phyloP scores from a whole-genome alignment of 306 rosid species.

The Quercus rubra region DNA sequence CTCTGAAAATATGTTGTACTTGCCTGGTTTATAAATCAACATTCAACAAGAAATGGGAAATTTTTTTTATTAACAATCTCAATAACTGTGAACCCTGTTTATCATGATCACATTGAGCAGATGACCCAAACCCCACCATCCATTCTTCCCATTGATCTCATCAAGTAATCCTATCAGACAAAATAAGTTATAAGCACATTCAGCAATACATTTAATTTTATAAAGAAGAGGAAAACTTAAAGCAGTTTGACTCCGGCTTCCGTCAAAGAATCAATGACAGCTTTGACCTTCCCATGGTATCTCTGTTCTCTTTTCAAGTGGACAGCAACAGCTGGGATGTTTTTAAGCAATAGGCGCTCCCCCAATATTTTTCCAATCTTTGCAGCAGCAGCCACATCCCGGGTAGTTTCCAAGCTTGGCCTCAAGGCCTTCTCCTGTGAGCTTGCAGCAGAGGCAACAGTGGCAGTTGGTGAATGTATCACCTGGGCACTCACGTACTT shows the following conservation, averaged over 20 bases:
- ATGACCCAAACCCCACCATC: background rate
- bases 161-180: background rate
- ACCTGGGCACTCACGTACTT: slow-evolving; percentile 79
- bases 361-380: slow-evolving; percentile 81
- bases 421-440: slow-evolving; percentile 75
- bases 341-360: slow-evolving; percentile 65
- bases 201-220: background rate
- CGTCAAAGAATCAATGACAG: slow-evolving; percentile 71
- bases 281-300: slow-evolving; percentile 91
- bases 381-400: slow-evolving; percentile 90
- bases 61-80: background rate
- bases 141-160: background rate
- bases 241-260: slow-evolving; percentile 68
- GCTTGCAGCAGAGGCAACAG: slow-evolving; percentile 77
- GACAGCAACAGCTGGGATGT: slow-evolving; percentile 71
- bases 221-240: slow-evolving; percentile 19
- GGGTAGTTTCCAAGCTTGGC: slow-evolving; percentile 53
- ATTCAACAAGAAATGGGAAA: background rate
- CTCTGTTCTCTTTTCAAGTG: slow-evolving; percentile 88
- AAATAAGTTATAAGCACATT: background rate
- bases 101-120: background rate
- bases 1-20: background rate
- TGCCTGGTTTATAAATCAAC: background rate
- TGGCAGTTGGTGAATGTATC: slow-evolving; percentile 77
- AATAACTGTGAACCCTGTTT: background rate